Conservation (phyloP, 2,329 filamentous ascomycete species). For the Talaromyces sp. region DNA sequence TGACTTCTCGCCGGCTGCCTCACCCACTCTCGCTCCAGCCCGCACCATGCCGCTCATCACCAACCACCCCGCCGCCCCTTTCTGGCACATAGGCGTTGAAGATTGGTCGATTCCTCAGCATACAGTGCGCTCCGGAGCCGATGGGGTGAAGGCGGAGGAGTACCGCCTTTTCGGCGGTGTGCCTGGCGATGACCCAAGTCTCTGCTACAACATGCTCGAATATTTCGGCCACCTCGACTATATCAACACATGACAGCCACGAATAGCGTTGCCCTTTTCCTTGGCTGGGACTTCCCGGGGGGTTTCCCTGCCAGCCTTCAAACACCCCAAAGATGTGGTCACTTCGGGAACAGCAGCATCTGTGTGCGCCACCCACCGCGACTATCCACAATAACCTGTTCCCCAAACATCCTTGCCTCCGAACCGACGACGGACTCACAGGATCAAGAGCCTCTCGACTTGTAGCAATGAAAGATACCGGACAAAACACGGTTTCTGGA, state of each 20-base stretch:
- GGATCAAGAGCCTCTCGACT: constrained; percentile 28
- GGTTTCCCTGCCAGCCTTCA: neutral
- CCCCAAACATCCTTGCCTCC: neutral
- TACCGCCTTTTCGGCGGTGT: constrained; percentile 42
- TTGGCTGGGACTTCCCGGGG: neutral
- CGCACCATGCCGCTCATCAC: constrained; percentile 26
- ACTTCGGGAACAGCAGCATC: neutral
- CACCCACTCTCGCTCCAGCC: constrained; percentile 10
- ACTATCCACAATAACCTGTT: neutral
- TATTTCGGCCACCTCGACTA: constrained; percentile 46
- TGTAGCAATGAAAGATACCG: constrained; percentile 37
- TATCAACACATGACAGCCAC: constrained; percentile 26
- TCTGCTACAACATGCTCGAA: constrained; percentile 47
- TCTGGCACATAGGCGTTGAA: constrained; percentile 38
- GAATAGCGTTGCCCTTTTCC: neutral
- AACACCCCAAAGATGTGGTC: neutral
- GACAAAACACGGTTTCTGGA: constrained; percentile 17
- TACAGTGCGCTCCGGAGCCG: constrained; percentile 22
- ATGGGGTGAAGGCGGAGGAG: constrained; percentile 34
- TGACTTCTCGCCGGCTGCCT: constrained; percentile 6
- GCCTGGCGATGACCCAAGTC: constrained; percentile 37
- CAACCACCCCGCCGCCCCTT: constrained; percentile 27
- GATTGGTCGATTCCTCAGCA: constrained; percentile 36
- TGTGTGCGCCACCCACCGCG: neutral
- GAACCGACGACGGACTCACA: constrained; percentile 22